Evolutionary conservation across 805 yeast species (phyloP), one percentile per base, ranked within the genome.

Genomic region (Starmerella khaoyaiensis): DNA sequence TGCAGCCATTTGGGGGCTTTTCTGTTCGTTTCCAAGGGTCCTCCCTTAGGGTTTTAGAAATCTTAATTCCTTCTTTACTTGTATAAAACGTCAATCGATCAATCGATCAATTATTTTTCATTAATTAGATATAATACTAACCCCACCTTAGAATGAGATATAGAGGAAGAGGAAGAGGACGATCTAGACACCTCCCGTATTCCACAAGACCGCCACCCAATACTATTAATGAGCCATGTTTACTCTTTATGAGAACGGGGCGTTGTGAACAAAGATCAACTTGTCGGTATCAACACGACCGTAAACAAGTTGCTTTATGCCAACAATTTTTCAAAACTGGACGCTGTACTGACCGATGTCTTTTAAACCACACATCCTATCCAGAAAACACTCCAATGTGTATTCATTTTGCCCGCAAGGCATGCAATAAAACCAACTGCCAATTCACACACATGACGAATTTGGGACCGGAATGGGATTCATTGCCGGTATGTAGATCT

Each of bases 331-430:
- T 74, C 30, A 57, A 58, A 26, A 45, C 40, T 4, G 71, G 68
- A 3, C 55, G 56, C 22, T 79, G 90, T 51, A 25, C 21, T 18
- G 33, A 34, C 16, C 39, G 45, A 12, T 80, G 93, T 51, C 55
- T 58, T 4, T 54, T 73, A 18, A 69, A 74, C 25, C 93, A 80
- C 54, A 55, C 53, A 2, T 67, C 74, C 6, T 64, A 63, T 20
- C 74, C 75, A 44, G 70, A 61, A 55, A 81, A 79, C 51, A 64
- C 80, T 9, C 70, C 75, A 7, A 52, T 68, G 16, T 80, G 93
- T 47, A 58, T 51, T 30, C 76, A 66, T 49, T 70, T 58, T 47
- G 65, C 68, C 31, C 49, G 49, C 4, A 71, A 69, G 1, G 41
- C 54, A 11, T 74, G 81, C 51, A 56, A 61, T 1, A 72, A 71